Conservation (phyloP, 495 filamentous ascomycete genomes). For the Pseudotulostoma volvatum region DNA sequence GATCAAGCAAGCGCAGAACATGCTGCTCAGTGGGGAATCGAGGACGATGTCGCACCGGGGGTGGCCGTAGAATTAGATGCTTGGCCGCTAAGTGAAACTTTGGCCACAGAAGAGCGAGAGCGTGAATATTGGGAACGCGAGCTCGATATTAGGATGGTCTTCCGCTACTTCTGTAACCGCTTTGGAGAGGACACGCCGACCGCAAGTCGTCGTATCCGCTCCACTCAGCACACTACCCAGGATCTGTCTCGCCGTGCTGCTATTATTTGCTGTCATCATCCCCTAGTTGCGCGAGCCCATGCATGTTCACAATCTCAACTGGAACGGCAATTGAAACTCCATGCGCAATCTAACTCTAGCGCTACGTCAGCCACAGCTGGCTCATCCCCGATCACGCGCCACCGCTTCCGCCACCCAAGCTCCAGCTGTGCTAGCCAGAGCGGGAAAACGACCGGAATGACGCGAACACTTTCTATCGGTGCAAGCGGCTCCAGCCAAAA, state of each 20-base stretch:
- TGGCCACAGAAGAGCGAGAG: slow-evolving; percentile 17
- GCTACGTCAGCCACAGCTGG: slow-evolving; percentile 29
- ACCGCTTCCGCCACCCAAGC: slow-evolving; percentile 35
- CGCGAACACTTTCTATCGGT: slow-evolving; percentile 28
- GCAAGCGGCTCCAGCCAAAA: slow-evolving; percentile 47
- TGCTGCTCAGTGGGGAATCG: slow-evolving; percentile 50
- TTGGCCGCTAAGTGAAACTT: slow-evolving; percentile 5
- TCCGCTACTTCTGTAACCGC: slow-evolving; percentile 64
- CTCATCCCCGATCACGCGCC: slow-evolving; percentile 24
- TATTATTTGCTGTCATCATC: slow-evolving; percentile 71
- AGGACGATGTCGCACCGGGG: slow-evolving; percentile 41
- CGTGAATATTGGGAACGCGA: slow-evolving; percentile 80
- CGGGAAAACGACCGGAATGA: slow-evolving; percentile 43
- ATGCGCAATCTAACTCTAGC: slow-evolving; percentile 21
- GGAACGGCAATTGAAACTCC: slow-evolving; percentile 32
- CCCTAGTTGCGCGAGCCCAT: slow-evolving; percentile 48
- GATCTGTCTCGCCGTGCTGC: slow-evolving; percentile 64
- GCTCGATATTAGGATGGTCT: slow-evolving; percentile 73
- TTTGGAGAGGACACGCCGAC: slow-evolving; percentile 32
- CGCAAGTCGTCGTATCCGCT: slow-evolving; percentile 16
- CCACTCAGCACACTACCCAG: slow-evolving; percentile 22
- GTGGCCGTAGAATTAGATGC: slow-evolving; percentile 6
- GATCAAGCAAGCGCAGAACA: slow-evolving; percentile 26
- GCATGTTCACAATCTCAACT: slow-evolving; percentile 31
- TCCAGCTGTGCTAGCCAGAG: slow-evolving; percentile 71